Evolutionary conservation across 768 basidiomycete species (phyloP), one percentile per base, ranked within the genome.

Genomic region (Lentinula lateritia): DNA sequence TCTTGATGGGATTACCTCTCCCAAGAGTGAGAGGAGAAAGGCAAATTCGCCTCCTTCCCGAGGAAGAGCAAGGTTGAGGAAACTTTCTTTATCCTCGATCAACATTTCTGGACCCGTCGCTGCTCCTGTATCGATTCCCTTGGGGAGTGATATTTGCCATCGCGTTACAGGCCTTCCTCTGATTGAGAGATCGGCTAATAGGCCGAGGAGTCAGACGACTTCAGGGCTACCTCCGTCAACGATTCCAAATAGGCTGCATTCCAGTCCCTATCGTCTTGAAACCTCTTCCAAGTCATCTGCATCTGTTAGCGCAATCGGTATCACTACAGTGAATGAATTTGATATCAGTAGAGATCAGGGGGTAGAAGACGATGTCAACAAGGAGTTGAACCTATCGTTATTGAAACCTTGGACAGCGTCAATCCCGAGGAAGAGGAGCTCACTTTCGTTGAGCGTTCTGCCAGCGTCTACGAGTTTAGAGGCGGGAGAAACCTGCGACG

Each of bases 401-500:
- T 56, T 56, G 18, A 56, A 56, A 43, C 55, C 55, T 20, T 56
- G 55, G 55, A 43, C 55, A 28, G 55, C 55, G 13, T 56, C 55
- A 7, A 56, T 56, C 3, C 55, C 55, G 2, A 56, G 55, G 28
- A 56, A 56, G 39, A 42, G 55, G 39, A 56, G 55, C 39, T 56
- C 55, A 28, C 55, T 56, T 34, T 56, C 55, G 20, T 45, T 56
- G 41, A 56, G 55, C 16, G 43, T 43, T n/a, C 20, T 56, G 20
- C 55, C 55, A 41, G 23, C 13, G 7, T 32, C 16, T n/a, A 9
- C 6, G 4, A 35, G 28, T 52, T 32, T 13, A 35, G 35, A 32
- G 5, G 13, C 13, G n/a, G 13, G 28, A 8, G 28, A 16, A 52
- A 9, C n/a, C 34, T 52, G 6, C 3, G 12, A 52, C 50, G n/a